Percentiles rank a stretch among this genome's conserved stretches.
Conservation (phyloP, 2,329 filamentous ascomycete genomes). For the Purpureocillium lavendulum region DNA sequence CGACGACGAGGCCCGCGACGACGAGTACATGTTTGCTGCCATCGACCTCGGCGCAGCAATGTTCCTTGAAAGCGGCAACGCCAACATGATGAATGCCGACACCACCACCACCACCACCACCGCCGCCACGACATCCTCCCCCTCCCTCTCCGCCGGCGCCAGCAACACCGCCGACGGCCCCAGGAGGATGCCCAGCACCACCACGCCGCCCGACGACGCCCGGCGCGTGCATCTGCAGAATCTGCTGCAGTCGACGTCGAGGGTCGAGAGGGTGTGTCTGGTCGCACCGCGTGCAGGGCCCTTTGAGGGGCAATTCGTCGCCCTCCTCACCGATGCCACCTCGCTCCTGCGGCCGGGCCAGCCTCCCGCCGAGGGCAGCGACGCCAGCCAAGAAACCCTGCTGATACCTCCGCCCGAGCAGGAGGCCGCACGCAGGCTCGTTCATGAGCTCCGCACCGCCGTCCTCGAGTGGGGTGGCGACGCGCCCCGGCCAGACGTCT, state of each 20-base stretch:
- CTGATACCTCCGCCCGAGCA: slow-evolving; percentile 23
- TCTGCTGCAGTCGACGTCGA: slow-evolving; percentile 28
- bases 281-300: slow-evolving; percentile 39
- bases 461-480: slow-evolving; percentile 25
- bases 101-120: no score
- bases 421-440: slow-evolving; percentile 30
- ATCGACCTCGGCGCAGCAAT: slow-evolving; percentile 8
- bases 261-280: slow-evolving; percentile 32
- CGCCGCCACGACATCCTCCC: no score
- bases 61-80: slow-evolving; percentile 1
- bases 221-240: slow-evolving; percentile 19
- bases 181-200: background rate
- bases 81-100: background rate
- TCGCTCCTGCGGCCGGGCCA: slow-evolving; percentile 5
- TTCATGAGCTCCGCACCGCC: slow-evolving; percentile 31
- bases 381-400: slow-evolving; percentile 21
- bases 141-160: background rate
- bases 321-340: slow-evolving; percentile 30
- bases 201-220: background rate
- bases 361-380: slow-evolving; percentile 7
- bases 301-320: slow-evolving; percentile 40
- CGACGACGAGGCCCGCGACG: background rate
- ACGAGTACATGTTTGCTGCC: slow-evolving; percentile 4
- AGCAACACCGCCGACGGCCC: slow-evolving; percentile 1
- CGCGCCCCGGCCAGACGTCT: slow-evolving; percentile 32